Evolutionary conservation across 495 filamentous ascomycete genomes (phyloP), one percentile per base, ranked within the genome.

Genomic region (Neurospora tetrasperma): DNA sequence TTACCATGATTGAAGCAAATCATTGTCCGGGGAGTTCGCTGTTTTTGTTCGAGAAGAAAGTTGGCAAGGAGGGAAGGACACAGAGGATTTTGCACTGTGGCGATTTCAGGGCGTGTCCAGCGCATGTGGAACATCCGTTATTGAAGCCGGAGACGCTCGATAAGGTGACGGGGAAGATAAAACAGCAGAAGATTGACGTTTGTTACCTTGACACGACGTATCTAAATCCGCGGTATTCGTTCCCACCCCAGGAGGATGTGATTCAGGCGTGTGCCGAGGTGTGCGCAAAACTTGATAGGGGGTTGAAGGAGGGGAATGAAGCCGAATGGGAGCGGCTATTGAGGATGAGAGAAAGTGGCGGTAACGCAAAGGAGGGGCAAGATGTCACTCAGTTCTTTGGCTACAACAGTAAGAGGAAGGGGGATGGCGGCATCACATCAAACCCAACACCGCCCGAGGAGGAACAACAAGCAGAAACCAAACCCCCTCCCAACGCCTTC

Each of bases 161-260:
- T 73, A 78, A 86, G 5, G 82, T 90, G 20, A 89, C 89, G 4
- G 91, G 92, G 7, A 90, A 90, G 79, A 85, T 82, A 3, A 89
- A 86, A 43, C 92, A 94, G 75, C 96, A 98, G 74, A 92, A 89
- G 73, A 91, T 99, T 66, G 96, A 99, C 78, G 87, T 91, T 23
- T 97, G 97, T 80, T 99, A 99, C 78, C 86, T 99, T 14, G 96
- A 99, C 78, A 99, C 96, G 0, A 99, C 96, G 0, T 99, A 99
- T 78, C 86, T 99, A 2, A 96, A 93, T 72, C 96, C 96, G 2
- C 94, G 94, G 69, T 99, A 98, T 82, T 90, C 94, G 0, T 99
- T 99, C 77, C 96, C 96, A 0, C 90, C 86, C 35, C 96, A 99
- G 78, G 85, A 91, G 44, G 89, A 93, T 73, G 96, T 99, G 62